Percentiles rank a stretch among this genome's conserved stretches.
Conservation (phyloP, 2,329 filamentous ascomycete species). For the Fusarium sp. region DNA sequence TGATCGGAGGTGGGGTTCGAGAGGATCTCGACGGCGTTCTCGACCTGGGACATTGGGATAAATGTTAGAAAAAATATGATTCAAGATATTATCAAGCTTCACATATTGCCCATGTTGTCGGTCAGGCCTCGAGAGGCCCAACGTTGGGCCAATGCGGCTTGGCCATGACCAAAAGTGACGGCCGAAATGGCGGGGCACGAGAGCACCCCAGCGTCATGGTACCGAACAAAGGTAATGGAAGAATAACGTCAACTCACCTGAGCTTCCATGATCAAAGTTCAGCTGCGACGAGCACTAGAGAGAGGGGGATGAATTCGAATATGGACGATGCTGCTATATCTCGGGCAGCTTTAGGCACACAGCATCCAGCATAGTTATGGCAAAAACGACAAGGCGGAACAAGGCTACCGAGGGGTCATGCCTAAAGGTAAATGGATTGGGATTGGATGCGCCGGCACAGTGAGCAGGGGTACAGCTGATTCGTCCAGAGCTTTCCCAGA, state of each 20-base stretch:
- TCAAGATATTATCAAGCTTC: constrained; percentile 19
- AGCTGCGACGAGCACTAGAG: constrained; percentile 29
- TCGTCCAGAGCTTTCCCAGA: constrained; percentile 17
- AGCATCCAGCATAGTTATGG: constrained; percentile 58
- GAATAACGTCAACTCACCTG: constrained; percentile 54
- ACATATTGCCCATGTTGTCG: constrained; percentile 16
- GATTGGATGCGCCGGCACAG: constrained; percentile 32
- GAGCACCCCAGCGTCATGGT: constrained; percentile 41
- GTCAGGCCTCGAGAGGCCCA: constrained; percentile 25
- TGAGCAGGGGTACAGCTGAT: constrained; percentile 24
- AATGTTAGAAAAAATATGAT: constrained; percentile 22
- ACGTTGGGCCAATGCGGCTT: constrained; percentile 41
- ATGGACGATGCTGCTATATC: constrained; percentile 56
- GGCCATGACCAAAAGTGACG: constrained; percentile 35
- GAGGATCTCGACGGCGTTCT: constrained; percentile 95
- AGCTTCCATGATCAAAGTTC: constrained; percentile 57
- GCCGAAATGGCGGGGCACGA: constrained; percentile 47
- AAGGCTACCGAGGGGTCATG: constrained; percentile 57
- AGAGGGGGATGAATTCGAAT: constrained; percentile 20
- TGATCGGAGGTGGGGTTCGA: constrained; percentile 83
- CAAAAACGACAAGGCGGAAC: constrained; percentile 48
- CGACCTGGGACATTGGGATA: constrained; percentile 68
- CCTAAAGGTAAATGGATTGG: constrained; percentile 44
- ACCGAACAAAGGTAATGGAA: constrained; percentile 20
- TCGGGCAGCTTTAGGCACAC: constrained; percentile 55